A percentile compares a stretch with the other conserved stretches of the same genome.
These are phyloP conservation scores for Rhizopus sp. DNA, from an alignment of 371 early-diverging fungal genomes.

Conservation along the genomic window DNA sequence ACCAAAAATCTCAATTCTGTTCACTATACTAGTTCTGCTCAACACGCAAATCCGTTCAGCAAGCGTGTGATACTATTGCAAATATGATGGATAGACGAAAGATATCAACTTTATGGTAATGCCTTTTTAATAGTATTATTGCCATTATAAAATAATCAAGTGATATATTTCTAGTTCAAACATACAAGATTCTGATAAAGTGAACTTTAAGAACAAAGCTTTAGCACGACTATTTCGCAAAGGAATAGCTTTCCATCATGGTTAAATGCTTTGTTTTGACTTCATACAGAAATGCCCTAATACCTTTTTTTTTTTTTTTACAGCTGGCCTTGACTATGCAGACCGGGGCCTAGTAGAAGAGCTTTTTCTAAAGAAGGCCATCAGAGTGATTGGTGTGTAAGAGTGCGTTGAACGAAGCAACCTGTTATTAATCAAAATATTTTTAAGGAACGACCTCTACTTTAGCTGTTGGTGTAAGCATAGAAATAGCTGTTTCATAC, in stretches of 20 bases:
- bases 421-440: background rate
- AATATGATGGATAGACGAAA: conserved; percentile 30
- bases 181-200: background rate
- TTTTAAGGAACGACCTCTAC: conserved; percentile 80
- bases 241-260: conserved; percentile 81
- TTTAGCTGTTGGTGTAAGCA: conserved; percentile 82
- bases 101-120: conserved; percentile 25
- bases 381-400: conserved; percentile 68
- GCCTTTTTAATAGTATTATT: background rate
- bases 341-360: conserved; percentile 73
- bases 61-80: conserved; percentile 60
- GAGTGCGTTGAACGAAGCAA: conserved; percentile 7
- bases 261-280: conserved; percentile 12
- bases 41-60: conserved; percentile 69
- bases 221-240: conserved; percentile 42
- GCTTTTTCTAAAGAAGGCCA: conserved; percentile 55
- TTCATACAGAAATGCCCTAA: background rate
- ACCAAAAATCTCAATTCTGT: background rate
- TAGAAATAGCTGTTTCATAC: background rate
- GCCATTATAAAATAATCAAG: background rate
- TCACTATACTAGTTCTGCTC: conserved; percentile 64
- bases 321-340: conserved; percentile 63
- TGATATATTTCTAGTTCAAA: background rate
- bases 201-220: conserved; percentile 32
- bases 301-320: too few relatives aligned